Conservation (phyloP, 2,329 filamentous ascomycete genomes). For the Fusarium phyllophilum region DNA sequence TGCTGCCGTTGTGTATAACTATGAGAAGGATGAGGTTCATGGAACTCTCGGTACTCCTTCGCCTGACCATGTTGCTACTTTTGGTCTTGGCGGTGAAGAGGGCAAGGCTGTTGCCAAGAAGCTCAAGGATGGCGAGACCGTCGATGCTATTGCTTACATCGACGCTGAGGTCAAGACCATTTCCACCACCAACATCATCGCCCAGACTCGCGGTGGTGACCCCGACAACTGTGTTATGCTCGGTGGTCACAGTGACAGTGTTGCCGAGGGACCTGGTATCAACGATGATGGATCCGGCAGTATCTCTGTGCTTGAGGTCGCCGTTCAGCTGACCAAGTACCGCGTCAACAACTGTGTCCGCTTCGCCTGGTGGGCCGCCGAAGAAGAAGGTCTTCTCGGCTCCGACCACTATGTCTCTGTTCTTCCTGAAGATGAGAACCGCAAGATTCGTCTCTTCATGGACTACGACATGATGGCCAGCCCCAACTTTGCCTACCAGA, state of each 20-base stretch:
- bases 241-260: conserved; percentile 72
- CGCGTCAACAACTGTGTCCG: conserved; percentile 72
- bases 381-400: conserved; percentile 73
- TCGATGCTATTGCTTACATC: conserved; percentile 69
- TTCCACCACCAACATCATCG: conserved; percentile 68
- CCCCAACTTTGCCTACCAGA: conserved; percentile 72
- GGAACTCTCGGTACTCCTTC: conserved; percentile 75
- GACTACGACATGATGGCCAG: conserved; percentile 78
- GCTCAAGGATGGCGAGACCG: conserved; percentile 60
- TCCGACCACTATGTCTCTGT: conserved; percentile 70
- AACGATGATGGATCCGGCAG: conserved; percentile 81
- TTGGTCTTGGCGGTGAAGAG: conserved; percentile 70
- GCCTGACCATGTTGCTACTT: conserved; percentile 71
- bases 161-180: conserved; percentile 66
- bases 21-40: conserved; percentile 67
- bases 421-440: conserved; percentile 67
- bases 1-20: conserved; percentile 81
- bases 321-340: conserved; percentile 66
- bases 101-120: conserved; percentile 66
- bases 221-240: conserved; percentile 72
- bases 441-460: conserved; percentile 72
- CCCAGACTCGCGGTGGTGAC: conserved; percentile 69
- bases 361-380: conserved; percentile 75
- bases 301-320: conserved; percentile 69
- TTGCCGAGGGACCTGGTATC: conserved; percentile 74